Percentiles rank a stretch among this genome's conserved stretches.
Evolutionary conservation across 495 filamentous ascomycete species (phyloP).

Genomic region (Podospora australis): DNA sequence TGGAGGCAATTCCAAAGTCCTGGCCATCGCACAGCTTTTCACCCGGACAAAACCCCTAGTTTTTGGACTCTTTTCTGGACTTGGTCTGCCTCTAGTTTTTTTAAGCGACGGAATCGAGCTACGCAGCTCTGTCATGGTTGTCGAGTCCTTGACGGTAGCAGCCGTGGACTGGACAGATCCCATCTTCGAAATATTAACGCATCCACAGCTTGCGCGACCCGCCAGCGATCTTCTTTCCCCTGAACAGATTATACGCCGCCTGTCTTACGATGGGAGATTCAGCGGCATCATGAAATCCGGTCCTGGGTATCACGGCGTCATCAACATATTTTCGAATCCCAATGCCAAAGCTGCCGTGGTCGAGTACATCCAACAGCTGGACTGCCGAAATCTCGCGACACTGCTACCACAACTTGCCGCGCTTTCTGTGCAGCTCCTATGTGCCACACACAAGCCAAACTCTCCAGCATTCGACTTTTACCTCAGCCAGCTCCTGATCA

Average conservation of each 20-base stretch:
- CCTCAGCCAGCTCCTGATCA: constrained; percentile 20
- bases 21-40: constrained; percentile 21
- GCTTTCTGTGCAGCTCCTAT: constrained; percentile 17
- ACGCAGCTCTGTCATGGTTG: constrained; percentile 18
- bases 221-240: constrained; percentile 6
- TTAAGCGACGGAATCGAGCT: constrained; percentile 26
- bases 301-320: constrained; percentile 17
- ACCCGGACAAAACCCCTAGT: constrained; percentile 17
- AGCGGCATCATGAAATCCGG: constrained; percentile 24
- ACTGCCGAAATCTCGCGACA: constrained; percentile 10
- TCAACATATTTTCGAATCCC: constrained; percentile 15
- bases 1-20: constrained; percentile 15
- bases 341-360: constrained; percentile 13
- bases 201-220: constrained; percentile 11
- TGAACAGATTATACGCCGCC: constrained; percentile 16
- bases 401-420: constrained; percentile 19
- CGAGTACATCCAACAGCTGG: constrained; percentile 23
- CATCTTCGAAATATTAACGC: constrained; percentile 18
- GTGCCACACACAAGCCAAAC: constrained; percentile 21
- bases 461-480: constrained; percentile 24
- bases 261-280: constrained; percentile 24
- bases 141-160: constrained; percentile 20
- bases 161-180: constrained; percentile 21
- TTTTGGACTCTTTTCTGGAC: constrained; percentile 21
- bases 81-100: constrained; percentile 22